Base-by-base conservation (phyloP, 768 basidiomycete genomes). In the Arthromyces matolae region DNA sequence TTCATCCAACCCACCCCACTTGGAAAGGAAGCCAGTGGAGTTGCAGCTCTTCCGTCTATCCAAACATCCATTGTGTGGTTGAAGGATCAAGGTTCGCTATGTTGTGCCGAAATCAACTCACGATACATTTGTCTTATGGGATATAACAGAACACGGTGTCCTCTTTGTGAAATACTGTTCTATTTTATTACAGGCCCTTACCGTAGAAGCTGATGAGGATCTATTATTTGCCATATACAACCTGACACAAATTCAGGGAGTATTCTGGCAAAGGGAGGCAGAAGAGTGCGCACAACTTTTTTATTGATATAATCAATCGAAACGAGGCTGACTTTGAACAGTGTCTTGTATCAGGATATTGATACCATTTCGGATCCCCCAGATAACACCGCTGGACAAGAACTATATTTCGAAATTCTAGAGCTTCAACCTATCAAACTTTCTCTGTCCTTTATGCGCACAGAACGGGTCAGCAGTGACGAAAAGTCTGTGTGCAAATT, bases 81-180 rank as follows among this genome's bases (percentile, higher is more conserved):
- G 47, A 97, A 97, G 58, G 95, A 98, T 61, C 81, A 92, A 76
- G 90, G 95, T 92, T 52, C 60, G 69, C 54, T 10, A 6, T 18
- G 3, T 27, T 10, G n/a, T 34, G 13, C 7, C 6, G 10, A 7
- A 22, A 18, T 28, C 18, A 27, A 28, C 22, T 18, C 12, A 1
- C 13, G 35, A 10, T 24, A 24, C 31, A 23, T 16, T 16, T 2
- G 7, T 13, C 10, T 16, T 5, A 19, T 16, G n/a, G n/a, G n/a
- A n/a, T n/a, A n/a, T 25, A 23, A 8, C 42, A 99, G 96, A 86
- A n/a, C 96, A 98, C 55, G 96, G 96, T 14, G 96, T 99, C 8
- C 66, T 92, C n/a, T 98, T 96, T 64, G 77, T 99, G 71, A 98
- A 98, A 68, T 98, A 98, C 60, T 95, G 91, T 45, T 94, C 94